These are phyloP conservation scores for Amanita thiersii DNA, from an alignment of 768 basidiomycete genomes.

Conservation along the genomic window DNA sequence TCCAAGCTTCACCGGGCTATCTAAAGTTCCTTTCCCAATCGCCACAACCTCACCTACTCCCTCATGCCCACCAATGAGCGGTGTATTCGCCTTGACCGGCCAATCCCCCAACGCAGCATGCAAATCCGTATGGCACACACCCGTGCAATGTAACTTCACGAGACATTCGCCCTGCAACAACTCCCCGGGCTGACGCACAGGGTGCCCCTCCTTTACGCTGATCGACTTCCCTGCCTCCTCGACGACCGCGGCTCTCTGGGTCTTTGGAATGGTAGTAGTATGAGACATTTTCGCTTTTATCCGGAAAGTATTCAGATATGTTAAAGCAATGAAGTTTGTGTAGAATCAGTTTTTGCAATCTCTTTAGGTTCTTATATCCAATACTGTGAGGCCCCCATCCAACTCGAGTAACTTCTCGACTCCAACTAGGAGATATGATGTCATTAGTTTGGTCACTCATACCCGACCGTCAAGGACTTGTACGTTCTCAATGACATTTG, in stretches of 20 bases:
- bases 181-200: slow-evolving; percentile 46
- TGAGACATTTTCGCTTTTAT: no score
- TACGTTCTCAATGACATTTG: no score
- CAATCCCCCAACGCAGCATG: slow-evolving; percentile 74
- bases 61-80: slow-evolving; percentile 79
- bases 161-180: slow-evolving; percentile 68
- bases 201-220: slow-evolving; percentile 35
- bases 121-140: slow-evolving; percentile 84
- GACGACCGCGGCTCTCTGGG: slow-evolving; percentile 36
- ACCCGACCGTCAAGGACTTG: no score
- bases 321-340: no score
- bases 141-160: slow-evolving; percentile 67
- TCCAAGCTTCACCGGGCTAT: slow-evolving; percentile 62
- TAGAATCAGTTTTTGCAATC: no score
- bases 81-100: slow-evolving; percentile 60
- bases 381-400: no score
- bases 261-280: slow-evolving; percentile 29
- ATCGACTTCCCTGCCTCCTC: slow-evolving; percentile 23
- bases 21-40: slow-evolving; percentile 55
- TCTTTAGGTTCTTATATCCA: no score
- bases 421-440: no score
- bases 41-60: slow-evolving; percentile 79
- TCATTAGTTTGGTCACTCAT: no score
- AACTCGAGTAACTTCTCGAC: no score
- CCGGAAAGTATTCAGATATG: no score